A percentile compares a stretch with the other conserved stretches of the same genome.
phyloP scores from a whole-genome alignment of 208 protist species.

The Leishmania lainsoni region DNA sequence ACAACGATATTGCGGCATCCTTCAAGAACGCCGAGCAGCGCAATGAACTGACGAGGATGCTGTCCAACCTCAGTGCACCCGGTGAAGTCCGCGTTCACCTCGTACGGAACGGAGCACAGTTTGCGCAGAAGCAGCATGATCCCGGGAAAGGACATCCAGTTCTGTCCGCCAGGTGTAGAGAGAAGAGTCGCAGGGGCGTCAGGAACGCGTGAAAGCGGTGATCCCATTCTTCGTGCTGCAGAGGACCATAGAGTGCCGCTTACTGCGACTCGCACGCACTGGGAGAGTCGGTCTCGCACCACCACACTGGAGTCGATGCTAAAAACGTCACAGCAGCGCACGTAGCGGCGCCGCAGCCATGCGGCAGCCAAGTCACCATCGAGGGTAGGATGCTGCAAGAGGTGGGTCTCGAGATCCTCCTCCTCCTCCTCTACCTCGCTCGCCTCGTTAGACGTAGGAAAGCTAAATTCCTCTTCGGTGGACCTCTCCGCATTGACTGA shows the following conservation, averaged over 20 bases:
- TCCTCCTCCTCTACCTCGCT: slow-evolving; percentile 16
- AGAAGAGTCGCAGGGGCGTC: background rate
- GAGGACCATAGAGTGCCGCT: slow-evolving; percentile 4
- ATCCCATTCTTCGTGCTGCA: background rate
- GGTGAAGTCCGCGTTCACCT: slow-evolving; percentile 21
- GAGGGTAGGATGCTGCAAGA: slow-evolving; percentile 7
- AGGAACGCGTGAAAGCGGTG: slow-evolving; percentile 9
- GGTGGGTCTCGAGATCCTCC: slow-evolving; percentile 17
- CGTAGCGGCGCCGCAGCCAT: slow-evolving; percentile 36
- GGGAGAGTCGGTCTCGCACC: slow-evolving; percentile 20
- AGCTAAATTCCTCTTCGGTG: background rate
- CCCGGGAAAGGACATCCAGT: slow-evolving; percentile 28
- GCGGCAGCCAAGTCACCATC: slow-evolving; percentile 1
- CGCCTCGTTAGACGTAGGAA: background rate
- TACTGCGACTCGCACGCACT: slow-evolving; percentile 5
- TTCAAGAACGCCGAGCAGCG: slow-evolving; percentile 36
- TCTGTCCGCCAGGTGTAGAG: background rate
- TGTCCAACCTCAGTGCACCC: slow-evolving; percentile 23
- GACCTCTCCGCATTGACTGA: background rate
- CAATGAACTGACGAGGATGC: slow-evolving; percentile 29
- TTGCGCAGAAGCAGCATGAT: slow-evolving; percentile 16
- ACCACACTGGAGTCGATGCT: slow-evolving; percentile 2
- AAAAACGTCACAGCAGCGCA: slow-evolving; percentile 35
- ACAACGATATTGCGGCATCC: slow-evolving; percentile 22
- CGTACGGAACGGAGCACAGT: slow-evolving; percentile 16